Evolutionary conservation across 805 yeast species (phyloP).

Genomic region (Saturnispora dispora): DNA sequence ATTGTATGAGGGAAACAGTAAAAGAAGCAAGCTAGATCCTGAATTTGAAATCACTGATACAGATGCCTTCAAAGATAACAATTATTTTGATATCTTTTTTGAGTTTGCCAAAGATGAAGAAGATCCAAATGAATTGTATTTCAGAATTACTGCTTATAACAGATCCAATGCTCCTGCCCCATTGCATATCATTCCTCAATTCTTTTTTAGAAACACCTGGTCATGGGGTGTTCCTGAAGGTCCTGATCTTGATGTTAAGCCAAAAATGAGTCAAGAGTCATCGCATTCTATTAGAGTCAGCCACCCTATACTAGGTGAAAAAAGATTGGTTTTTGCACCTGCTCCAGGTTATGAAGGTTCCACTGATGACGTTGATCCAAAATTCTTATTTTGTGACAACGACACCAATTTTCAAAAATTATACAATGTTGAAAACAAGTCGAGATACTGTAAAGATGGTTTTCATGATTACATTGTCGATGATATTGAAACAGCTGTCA

Average conservation of each 20-base stretch:
- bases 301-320: constrained; percentile 61
- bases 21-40: constrained; percentile 53
- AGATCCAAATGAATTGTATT: constrained; percentile 70
- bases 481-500: constrained; percentile 49
- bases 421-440: constrained; percentile 52
- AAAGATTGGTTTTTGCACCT: constrained; percentile 66
- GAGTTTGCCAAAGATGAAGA: constrained; percentile 84
- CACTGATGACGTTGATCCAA: constrained; percentile 63
- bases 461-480: constrained; percentile 77
- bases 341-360: constrained; percentile 64
- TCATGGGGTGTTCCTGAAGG: constrained; percentile 62
- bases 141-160: constrained; percentile 82
- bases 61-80: constrained; percentile 56
- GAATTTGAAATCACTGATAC: constrained; percentile 86
- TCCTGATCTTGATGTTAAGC: constrained; percentile 28
- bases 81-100: constrained; percentile 79
- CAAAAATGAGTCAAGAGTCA: constrained; percentile 35
- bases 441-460: constrained; percentile 72
- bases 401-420: constrained; percentile 69
- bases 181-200: constrained; percentile 75
- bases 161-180: constrained; percentile 82
- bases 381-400: constrained; percentile 77
- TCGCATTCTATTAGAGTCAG: constrained; percentile 46
- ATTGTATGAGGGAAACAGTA: constrained; percentile 56
- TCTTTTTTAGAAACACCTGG: constrained; percentile 86